These are phyloP conservation scores for Avena insularis DNA, from an alignment of 176 grass and related monocot genomes.

Conservation along the genomic window DNA sequence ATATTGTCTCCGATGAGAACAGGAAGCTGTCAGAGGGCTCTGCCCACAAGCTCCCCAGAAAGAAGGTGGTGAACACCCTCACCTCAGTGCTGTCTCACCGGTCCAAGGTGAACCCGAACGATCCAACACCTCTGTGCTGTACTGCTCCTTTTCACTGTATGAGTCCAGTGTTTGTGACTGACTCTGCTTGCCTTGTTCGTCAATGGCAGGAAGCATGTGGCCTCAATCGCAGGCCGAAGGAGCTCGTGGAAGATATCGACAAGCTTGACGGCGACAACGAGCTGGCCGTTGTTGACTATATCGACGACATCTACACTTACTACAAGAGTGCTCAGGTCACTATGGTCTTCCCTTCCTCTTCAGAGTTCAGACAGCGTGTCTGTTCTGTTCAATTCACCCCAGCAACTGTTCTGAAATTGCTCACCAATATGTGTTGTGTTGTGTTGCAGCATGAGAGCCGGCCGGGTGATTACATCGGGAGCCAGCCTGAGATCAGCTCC, in stretches of 20 bases:
- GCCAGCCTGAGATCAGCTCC: conserved; percentile 52
- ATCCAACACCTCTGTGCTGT: neutral
- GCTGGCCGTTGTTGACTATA: conserved; percentile 65
- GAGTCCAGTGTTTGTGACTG: conserved; percentile 19
- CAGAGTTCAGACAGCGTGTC: neutral
- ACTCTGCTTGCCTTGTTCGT: neutral
- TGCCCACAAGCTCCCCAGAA: conserved; percentile 43
- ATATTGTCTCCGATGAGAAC: conserved; percentile 2
- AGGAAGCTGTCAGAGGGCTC: conserved; percentile 11
- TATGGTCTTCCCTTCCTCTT: neutral
- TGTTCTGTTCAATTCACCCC: neutral
- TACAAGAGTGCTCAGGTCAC: conserved; percentile 66
- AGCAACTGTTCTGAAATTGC: conserved; percentile 27
- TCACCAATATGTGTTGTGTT: neutral
- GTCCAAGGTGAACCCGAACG: conserved; percentile 68
- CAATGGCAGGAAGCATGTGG: conserved; percentile 54
- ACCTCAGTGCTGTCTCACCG: conserved; percentile 79
- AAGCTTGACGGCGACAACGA: conserved; percentile 51
- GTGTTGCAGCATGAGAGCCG: conserved; percentile 51
- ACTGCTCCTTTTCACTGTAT: neutral
- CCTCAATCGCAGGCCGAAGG: conserved; percentile 45
- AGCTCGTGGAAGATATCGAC: conserved; percentile 58
- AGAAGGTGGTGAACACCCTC: conserved; percentile 67
- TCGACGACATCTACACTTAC: conserved; percentile 74
- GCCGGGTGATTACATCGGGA: conserved; percentile 64